Evolutionary conservation across 2,329 filamentous ascomycete genomes (phyloP).

Genomic region (Fusarium decemcellulare): DNA sequence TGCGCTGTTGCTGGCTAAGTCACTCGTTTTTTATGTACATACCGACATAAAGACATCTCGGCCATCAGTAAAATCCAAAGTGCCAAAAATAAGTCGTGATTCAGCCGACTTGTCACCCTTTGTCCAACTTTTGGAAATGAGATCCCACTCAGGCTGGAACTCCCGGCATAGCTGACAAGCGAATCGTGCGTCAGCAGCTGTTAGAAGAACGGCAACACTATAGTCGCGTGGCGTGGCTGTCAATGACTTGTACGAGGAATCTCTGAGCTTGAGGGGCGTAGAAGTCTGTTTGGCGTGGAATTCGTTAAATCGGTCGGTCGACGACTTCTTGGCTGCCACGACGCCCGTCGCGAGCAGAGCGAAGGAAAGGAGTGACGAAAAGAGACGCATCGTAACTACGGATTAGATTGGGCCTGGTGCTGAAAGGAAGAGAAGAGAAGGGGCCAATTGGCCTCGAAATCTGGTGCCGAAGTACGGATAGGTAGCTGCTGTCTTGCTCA

Average conservation of each 20-base stretch:
- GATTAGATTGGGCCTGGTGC: slow-evolving; percentile 7
- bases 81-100: slow-evolving; percentile 82
- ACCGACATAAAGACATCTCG: slow-evolving; percentile 90
- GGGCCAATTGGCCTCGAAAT: slow-evolving; percentile 44
- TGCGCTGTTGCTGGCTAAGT: background rate
- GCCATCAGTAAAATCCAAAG: slow-evolving; percentile 90
- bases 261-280: slow-evolving; percentile 82
- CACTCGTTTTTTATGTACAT: slow-evolving; percentile 9
- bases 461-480: slow-evolving; percentile 14
- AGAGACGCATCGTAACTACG: slow-evolving; percentile 74
- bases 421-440: slow-evolving; percentile 5
- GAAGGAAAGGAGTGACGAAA: slow-evolving; percentile 73
- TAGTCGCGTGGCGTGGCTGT: slow-evolving; percentile 88
- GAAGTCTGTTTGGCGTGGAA: slow-evolving; percentile 78
- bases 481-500: slow-evolving; percentile 2
- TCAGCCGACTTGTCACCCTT: slow-evolving; percentile 84
- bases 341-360: slow-evolving; percentile 73
- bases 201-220: slow-evolving; percentile 84
- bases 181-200: slow-evolving; percentile 86
- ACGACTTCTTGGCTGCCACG: slow-evolving; percentile 75
- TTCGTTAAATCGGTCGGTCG: slow-evolving; percentile 76
- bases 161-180: slow-evolving; percentile 89
- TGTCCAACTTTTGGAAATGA: slow-evolving; percentile 88
- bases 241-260: slow-evolving; percentile 81
- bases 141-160: slow-evolving; percentile 94